Percentiles rank a stretch among this genome's conserved stretches.
These are phyloP conservation scores for Fusarium scirpi DNA, from an alignment of 2,329 filamentous ascomycete species.

Conservation along the genomic window DNA sequence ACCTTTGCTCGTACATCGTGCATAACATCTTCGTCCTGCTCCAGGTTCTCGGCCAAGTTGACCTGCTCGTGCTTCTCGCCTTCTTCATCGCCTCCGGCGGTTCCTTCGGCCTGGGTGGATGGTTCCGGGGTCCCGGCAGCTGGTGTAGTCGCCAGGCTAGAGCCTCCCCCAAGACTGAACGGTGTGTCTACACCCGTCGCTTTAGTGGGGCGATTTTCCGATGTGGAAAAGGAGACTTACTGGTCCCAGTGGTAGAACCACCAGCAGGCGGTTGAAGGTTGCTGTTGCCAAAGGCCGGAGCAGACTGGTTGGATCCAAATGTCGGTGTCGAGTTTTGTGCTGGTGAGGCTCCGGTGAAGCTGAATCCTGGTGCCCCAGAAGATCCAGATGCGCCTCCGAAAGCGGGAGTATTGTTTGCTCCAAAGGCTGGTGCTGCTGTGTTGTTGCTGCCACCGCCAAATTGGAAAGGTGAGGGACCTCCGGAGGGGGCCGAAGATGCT, in stretches of 20 bases:
- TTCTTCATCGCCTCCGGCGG: conserved; percentile 59
- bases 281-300: conserved; percentile 53
- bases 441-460: conserved; percentile 51
- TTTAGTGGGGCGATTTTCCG: conserved; percentile 61
- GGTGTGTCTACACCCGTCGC: conserved; percentile 65
- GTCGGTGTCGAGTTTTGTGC: conserved; percentile 47
- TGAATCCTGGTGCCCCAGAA: conserved; percentile 53
- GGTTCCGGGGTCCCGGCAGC: conserved; percentile 70
- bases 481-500: conserved; percentile 46
- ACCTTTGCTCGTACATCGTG: conserved; percentile 79
- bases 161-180: conserved; percentile 68
- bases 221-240: conserved; percentile 58
- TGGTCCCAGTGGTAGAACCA: conserved; percentile 61
- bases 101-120: conserved; percentile 59
- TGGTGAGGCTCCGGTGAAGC: conserved; percentile 54
- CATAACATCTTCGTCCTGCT: conserved; percentile 78
- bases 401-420: conserved; percentile 44
- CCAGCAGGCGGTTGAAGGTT: conserved; percentile 58
- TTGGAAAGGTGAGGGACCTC: conserved; percentile 52
- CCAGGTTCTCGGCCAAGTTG: conserved; percentile 74
- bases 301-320: conserved; percentile 53
- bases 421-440: conserved; percentile 47
- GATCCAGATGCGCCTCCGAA: conserved; percentile 51
- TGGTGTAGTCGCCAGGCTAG: conserved; percentile 71
- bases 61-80: conserved; percentile 75